Conservation (phyloP, 768 basidiomycete genomes). For the Macrocybe gigantea region DNA sequence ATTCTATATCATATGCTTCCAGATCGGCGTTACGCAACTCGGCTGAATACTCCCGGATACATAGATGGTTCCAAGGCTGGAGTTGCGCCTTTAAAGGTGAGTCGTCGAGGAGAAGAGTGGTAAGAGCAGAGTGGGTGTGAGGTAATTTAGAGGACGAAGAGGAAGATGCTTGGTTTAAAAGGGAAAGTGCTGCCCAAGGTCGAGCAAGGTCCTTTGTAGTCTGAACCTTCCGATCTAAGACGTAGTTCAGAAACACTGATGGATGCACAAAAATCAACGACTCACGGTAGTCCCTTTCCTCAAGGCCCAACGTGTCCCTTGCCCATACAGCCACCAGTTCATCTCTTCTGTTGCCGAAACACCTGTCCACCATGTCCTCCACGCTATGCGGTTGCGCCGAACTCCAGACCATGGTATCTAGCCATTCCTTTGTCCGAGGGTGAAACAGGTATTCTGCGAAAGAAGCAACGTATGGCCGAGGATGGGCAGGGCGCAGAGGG, state of each 20-base stretch:
- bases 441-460: slow-evolving; percentile 65
- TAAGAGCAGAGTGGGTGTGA: slow-evolving; percentile 33
- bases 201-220: slow-evolving; percentile 76
- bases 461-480: slow-evolving; percentile 59
- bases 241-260: background rate
- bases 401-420: slow-evolving; percentile 88
- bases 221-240: slow-evolving; percentile 34
- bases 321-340: slow-evolving; percentile 69
- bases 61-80: slow-evolving; percentile 81
- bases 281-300: slow-evolving; percentile 58
- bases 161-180: background rate
- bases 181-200: slow-evolving; percentile 48
- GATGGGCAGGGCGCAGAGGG: slow-evolving; percentile 36
- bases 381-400: slow-evolving; percentile 82
- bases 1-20: background rate
- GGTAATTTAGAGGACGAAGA: background rate
- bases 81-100: slow-evolving; percentile 51
- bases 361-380: slow-evolving; percentile 60
- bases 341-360: slow-evolving; percentile 40
- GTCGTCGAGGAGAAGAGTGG: slow-evolving; percentile 48
- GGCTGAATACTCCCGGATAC: slow-evolving; percentile 61
- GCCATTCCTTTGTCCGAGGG: slow-evolving; percentile 51
- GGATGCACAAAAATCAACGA: slow-evolving; percentile 9
- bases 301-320: slow-evolving; percentile 70
- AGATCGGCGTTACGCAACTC: slow-evolving; percentile 10